phyloP scores from a whole-genome alignment of 495 filamentous ascomycete species.

The Staphylotrichum longicolle region DNA sequence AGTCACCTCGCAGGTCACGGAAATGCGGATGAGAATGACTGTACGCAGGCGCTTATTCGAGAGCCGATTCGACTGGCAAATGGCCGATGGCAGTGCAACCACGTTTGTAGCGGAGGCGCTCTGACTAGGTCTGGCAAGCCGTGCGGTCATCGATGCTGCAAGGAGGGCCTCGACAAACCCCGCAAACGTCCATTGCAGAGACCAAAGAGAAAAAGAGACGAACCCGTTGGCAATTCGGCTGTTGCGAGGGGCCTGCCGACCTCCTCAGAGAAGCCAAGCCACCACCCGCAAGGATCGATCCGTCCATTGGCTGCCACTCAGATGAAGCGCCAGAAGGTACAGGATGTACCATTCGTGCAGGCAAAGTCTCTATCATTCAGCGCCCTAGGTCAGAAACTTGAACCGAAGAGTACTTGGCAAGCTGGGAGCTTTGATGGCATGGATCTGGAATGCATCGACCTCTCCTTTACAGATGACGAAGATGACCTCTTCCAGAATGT shows the following conservation, averaged over 20 bases:
- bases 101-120: conserved; percentile 67
- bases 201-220: conserved; percentile 27
- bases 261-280: neutral
- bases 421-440: conserved; percentile 12
- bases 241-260: neutral
- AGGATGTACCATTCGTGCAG: neutral
- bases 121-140: conserved; percentile 56
- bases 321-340: conserved; percentile 3
- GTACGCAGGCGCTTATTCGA: conserved; percentile 25
- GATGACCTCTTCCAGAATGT: neutral
- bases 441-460: conserved; percentile 41
- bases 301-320: neutral
- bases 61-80: conserved; percentile 63
- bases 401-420: conserved; percentile 10
- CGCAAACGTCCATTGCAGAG: conserved; percentile 55
- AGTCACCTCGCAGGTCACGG: conserved; percentile 11
- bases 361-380: neutral
- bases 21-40: conserved; percentile 20
- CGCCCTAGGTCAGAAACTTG: neutral
- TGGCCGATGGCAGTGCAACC: conserved; percentile 86
- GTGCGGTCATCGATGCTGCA: conserved; percentile 74
- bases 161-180: conserved; percentile 79
- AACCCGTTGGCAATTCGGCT: neutral
- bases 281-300: neutral
- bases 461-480: conserved; percentile 28